These are phyloP conservation scores for Cercospora brassicicola DNA, from an alignment of 2,329 filamentous ascomycete genomes.

Conservation along the genomic window DNA sequence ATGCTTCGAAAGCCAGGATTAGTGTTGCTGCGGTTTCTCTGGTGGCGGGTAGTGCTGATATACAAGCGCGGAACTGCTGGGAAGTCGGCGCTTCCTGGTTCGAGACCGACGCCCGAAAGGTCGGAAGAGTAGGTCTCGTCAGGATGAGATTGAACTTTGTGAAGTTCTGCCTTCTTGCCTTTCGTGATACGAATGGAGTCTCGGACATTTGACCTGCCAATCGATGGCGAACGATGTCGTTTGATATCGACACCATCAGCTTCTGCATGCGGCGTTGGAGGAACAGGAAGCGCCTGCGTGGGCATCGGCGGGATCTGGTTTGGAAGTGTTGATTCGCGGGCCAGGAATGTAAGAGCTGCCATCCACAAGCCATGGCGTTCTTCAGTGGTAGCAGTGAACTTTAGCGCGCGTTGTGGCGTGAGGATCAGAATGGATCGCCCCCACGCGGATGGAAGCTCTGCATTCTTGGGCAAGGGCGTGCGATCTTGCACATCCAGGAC, in stretches of 20 bases:
- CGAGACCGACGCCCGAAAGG: slow-evolving; percentile 7
- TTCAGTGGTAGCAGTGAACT: slow-evolving; percentile 80
- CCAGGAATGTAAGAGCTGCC: slow-evolving; percentile 89
- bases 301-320: slow-evolving; percentile 28
- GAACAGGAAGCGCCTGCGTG: slow-evolving; percentile 32
- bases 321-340: slow-evolving; percentile 67
- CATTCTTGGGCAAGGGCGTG: slow-evolving; percentile 73
- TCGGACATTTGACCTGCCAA: slow-evolving; percentile 62
- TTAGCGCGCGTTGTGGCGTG: slow-evolving; percentile 87
- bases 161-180: slow-evolving; percentile 45
- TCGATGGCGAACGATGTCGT: slow-evolving; percentile 33
- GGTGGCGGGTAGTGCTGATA: slow-evolving; percentile 62
- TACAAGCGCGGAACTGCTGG: slow-evolving; percentile 70
- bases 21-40: slow-evolving; percentile 86
- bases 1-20: slow-evolving; percentile 81
- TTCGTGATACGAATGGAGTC: slow-evolving; percentile 91
- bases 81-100: slow-evolving; percentile 65
- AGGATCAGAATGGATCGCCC: slow-evolving; percentile 93
- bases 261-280: slow-evolving; percentile 29
- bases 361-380: slow-evolving; percentile 95
- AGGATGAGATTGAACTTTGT: slow-evolving; percentile 23
- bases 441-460: slow-evolving; percentile 55
- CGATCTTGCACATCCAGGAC: slow-evolving; percentile 96
- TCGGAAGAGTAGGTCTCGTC: slow-evolving; percentile 15
- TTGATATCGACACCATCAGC: slow-evolving; percentile 36